Evolutionary conservation across 163 green algal species (phyloP), one percentile per base, ranked within the genome.

Genomic region (Chlorella variabilis): DNA sequence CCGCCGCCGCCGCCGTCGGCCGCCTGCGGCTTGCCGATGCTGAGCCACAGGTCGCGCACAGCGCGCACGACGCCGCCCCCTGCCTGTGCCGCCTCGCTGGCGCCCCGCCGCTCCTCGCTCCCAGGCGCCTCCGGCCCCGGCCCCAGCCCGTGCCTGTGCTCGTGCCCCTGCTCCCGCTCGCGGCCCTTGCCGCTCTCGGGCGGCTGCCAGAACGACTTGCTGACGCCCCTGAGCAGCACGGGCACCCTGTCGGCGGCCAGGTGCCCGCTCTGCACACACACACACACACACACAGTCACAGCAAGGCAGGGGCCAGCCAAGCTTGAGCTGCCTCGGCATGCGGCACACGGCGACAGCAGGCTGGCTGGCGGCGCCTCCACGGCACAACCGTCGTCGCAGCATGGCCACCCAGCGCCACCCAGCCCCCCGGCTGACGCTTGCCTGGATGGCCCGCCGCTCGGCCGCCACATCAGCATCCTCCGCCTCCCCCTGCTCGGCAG

Each of bases 141-240:
- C 63, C 49, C 63, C 62, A 45, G 62, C 31, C 62, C 33, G 31
- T 70, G 62, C 17, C 62, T 33, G 34, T 33, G 15, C 4, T 6
- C 20, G 5, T 31, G 34, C 3, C 18, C 34, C 1, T 33, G 34
- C 63, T n/a, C 21, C 23, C n/a, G 4, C 41, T 4, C 7, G n/a
- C 49, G 29, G 3, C 36, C 49, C 2, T 21, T 54, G 31, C 75
- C 11, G 31, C 34, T 23, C 45, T 49, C 69, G 3, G 17, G 38
- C 41, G 38, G 25, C 67, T 78, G 85, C 34, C 67, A 59, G 82
- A 92, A 96, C 6, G 66, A 80, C 89, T 95, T 95, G 41, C 71
- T 68, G 41, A 95, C 76, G 25, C 89, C 91, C 51, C 81, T n/a
- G 51, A 95, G 75, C 71, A 93, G 70, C 68, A 93, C 87, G 0